These are phyloP conservation scores for Fusarium globosum DNA, from an alignment of 2,329 filamentous ascomycete species.

Conservation along the genomic window DNA sequence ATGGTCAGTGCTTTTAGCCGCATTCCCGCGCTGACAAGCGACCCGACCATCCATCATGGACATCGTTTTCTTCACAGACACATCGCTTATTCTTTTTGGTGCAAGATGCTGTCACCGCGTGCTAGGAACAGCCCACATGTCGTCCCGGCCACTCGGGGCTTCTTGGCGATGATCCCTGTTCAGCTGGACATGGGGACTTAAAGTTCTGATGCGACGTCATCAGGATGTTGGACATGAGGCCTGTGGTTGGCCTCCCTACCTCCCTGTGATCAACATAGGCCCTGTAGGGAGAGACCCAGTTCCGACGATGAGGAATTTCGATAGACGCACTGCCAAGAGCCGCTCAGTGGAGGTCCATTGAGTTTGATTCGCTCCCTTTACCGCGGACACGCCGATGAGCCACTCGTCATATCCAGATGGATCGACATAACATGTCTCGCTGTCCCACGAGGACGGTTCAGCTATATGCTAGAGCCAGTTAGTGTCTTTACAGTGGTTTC, in stretches of 20 bases:
- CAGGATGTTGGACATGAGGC: background rate
- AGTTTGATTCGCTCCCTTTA: constrained; percentile 21
- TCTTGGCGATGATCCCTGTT: constrained; percentile 33
- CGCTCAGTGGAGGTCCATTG: background rate
- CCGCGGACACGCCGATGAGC: constrained; percentile 32
- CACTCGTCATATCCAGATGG: constrained; percentile 9
- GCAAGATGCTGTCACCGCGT: constrained; percentile 11
- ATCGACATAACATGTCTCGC: constrained; percentile 27
- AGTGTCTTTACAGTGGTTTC: constrained; percentile 16
- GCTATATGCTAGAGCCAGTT: constrained; percentile 17
- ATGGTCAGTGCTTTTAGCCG: constrained; percentile 34
- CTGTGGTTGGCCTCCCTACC: constrained; percentile 28
- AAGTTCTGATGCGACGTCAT: constrained; percentile 33
- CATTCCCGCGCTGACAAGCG: constrained; percentile 36
- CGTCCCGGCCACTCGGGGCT: constrained; percentile 17
- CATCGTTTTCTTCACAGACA: background rate
- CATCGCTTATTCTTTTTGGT: constrained; percentile 8
- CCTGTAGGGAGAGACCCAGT: constrained; percentile 10
- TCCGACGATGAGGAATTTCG: background rate
- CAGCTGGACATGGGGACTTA: constrained; percentile 37
- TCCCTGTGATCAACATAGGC: constrained; percentile 6
- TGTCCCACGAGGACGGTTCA: constrained; percentile 12
- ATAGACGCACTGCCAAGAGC: constrained; percentile 21
- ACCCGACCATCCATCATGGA: constrained; percentile 11
- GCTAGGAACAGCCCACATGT: background rate